phyloP scores from a whole-genome alignment of 164 flowering plant genomes.

The Magnolia sinica region DNA sequence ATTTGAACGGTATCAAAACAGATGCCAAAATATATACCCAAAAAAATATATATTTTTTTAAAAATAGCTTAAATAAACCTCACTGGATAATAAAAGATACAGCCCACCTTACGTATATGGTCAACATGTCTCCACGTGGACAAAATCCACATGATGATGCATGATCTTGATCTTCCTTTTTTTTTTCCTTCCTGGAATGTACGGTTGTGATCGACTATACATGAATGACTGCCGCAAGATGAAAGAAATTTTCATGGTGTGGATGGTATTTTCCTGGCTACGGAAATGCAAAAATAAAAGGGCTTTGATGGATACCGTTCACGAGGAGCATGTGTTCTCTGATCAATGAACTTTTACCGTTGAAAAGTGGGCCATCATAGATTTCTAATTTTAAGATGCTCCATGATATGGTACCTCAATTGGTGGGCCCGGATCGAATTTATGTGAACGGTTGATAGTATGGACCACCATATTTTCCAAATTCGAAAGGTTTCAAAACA shows the following conservation, averaged over 20 bases:
- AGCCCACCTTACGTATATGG: too few relatives aligned
- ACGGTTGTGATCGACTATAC: background rate
- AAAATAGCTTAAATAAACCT: background rate
- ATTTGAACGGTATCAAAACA: too few relatives aligned
- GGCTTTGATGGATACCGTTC: background rate
- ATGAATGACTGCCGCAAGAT: background rate
- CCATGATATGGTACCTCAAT: too few relatives aligned
- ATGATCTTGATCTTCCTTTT: background rate
- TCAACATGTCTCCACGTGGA: too few relatives aligned
- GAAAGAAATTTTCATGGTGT: background rate
- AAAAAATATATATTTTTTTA: too few relatives aligned
- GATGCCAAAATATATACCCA: background rate
- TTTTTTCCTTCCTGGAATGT: too few relatives aligned
- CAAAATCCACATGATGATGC: background rate
- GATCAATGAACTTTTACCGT: background rate
- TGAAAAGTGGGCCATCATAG: background rate
- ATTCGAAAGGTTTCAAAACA: too few relatives aligned
- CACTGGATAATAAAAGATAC: background rate
- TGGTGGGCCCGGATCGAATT: too few relatives aligned
- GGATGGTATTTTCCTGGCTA: background rate
- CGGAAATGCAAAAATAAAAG: background rate
- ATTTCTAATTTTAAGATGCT: too few relatives aligned
- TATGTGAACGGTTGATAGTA: too few relatives aligned
- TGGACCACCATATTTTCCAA: too few relatives aligned
- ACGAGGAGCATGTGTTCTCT: background rate